Base-by-base conservation (phyloP, 352 stramenopile species). In the Globisporangium ultimum region DNA sequence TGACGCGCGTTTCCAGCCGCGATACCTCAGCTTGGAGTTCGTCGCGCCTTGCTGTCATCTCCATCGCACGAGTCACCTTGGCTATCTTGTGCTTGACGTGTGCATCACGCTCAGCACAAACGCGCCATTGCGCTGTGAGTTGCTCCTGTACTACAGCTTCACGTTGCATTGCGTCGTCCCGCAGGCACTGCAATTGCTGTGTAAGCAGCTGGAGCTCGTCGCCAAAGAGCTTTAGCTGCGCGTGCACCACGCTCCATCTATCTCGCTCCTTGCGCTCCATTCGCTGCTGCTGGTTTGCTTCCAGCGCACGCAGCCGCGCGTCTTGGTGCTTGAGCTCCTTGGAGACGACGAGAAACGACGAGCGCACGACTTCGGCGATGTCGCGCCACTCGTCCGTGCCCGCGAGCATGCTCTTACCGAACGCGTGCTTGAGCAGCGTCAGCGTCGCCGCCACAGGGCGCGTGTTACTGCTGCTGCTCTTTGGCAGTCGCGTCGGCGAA, bases 271-370 rank as follows among this genome's bases (percentile, higher is more conserved):
- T 34, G 14, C 46, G n/a, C 14, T 48, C 6, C 17, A 36, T 17
- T 21, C 34, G 41, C 17, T 9, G 17, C 18, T 34, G n/a, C 13
- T 46, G 38, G 13, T 28, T 42, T 1, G 24, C 18, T 17, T 53
- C 57, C 3, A 63, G 24, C 9, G n/a, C 18, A 13, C 28, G 57
- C 15, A 76, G 20, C 5, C 63, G 60, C 40, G 47, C 53, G 28
- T 68, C 58, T 0, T 73, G 59, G 21, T 62, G 65, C n/a, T 58
- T 66, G 34, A 87, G 21, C 42, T 80, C 73, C 45, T 80, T 68
- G 10, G 75, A 68, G 34, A 89, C 46, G 15, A 88, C 48, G 42
- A 85, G 54, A 24, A 89, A 78, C 21, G 77, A 78, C 58, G 68
- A 78, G 36, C 80, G 76, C 28, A 89, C 63, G 17, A 86, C 80